phyloP scores from a whole-genome alignment of 306 rosid genomes.

The Albizia julibrissin region DNA sequence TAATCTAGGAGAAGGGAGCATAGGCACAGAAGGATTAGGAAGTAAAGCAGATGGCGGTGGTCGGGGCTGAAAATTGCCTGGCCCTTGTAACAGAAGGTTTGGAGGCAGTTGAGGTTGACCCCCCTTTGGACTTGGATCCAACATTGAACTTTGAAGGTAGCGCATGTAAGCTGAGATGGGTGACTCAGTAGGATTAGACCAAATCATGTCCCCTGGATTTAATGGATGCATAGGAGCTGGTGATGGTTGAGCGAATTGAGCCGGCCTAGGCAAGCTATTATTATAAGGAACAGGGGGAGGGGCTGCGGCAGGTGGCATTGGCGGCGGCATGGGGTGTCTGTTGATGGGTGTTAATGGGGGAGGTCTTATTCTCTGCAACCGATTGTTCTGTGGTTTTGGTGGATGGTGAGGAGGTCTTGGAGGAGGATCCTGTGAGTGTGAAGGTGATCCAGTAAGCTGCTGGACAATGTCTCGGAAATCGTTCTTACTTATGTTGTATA shows the following conservation, averaged over 20 bases:
- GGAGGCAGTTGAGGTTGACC: constrained; percentile 44
- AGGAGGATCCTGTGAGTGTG: constrained; percentile 73
- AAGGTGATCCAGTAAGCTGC: constrained; percentile 95
- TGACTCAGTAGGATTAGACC: constrained; percentile 75
- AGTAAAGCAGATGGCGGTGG: constrained; percentile 57
- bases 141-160: constrained; percentile 77
- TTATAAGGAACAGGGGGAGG: constrained; percentile 61
- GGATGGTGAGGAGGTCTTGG: constrained; percentile 76
- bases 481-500: constrained; percentile 92
- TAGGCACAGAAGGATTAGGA: constrained; percentile 58
- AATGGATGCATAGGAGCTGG: constrained; percentile 48
- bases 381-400: constrained; percentile 80
- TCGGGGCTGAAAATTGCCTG: constrained; percentile 40
- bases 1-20: constrained; percentile 53
- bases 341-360: constrained; percentile 83
- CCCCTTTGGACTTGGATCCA: constrained; percentile 64
- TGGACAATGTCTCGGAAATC: constrained; percentile 92
- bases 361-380: constrained; percentile 88
- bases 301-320: constrained; percentile 47
- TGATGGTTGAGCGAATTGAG: constrained; percentile 64
- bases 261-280: constrained; percentile 56
- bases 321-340: constrained; percentile 55
- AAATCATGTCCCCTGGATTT: constrained; percentile 50
- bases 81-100: constrained; percentile 49
- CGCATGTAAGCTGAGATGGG: constrained; percentile 94